Evolutionary conservation across 2,329 filamentous ascomycete genomes (phyloP).

Genomic region (Emericellopsis atlantica): DNA sequence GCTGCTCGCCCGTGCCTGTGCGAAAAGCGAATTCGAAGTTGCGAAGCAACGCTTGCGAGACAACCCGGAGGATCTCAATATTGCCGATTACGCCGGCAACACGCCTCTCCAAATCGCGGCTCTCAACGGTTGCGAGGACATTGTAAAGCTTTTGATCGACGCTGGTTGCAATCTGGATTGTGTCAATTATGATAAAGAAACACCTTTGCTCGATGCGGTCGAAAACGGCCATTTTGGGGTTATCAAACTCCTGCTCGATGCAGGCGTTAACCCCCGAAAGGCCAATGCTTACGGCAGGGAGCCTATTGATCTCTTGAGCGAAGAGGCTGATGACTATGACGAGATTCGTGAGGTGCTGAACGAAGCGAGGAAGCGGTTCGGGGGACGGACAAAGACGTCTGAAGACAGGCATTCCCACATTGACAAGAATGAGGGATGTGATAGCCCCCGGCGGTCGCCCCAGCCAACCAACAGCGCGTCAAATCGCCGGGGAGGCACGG

Average conservation of each 20-base stretch:
- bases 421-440: constrained; percentile 34
- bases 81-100: constrained; percentile 90
- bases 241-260: constrained; percentile 68
- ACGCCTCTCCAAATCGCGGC: constrained; percentile 89
- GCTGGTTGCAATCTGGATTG: constrained; percentile 77
- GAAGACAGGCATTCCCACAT: constrained; percentile 41
- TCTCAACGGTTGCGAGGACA: constrained; percentile 72
- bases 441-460: constrained; percentile 46
- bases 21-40: constrained; percentile 67
- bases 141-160: constrained; percentile 77
- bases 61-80: constrained; percentile 76
- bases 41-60: constrained; percentile 66
- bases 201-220: constrained; percentile 87
- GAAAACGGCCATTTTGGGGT: constrained; percentile 90
- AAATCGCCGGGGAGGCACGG: constrained; percentile 38
- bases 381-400: constrained; percentile 40
- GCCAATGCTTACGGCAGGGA: constrained; percentile 89
- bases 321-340: constrained; percentile 63
- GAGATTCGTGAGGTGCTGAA: constrained; percentile 63
- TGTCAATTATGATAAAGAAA: constrained; percentile 73
- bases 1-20: constrained; percentile 77
- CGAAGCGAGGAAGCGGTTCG: constrained; percentile 42
- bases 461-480: constrained; percentile 22
- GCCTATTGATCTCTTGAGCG: constrained; percentile 70
- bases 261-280: constrained; percentile 83